Base-by-base conservation (phyloP, 2,329 filamentous ascomycete species). In the Boeremia lycopersici region DNA sequence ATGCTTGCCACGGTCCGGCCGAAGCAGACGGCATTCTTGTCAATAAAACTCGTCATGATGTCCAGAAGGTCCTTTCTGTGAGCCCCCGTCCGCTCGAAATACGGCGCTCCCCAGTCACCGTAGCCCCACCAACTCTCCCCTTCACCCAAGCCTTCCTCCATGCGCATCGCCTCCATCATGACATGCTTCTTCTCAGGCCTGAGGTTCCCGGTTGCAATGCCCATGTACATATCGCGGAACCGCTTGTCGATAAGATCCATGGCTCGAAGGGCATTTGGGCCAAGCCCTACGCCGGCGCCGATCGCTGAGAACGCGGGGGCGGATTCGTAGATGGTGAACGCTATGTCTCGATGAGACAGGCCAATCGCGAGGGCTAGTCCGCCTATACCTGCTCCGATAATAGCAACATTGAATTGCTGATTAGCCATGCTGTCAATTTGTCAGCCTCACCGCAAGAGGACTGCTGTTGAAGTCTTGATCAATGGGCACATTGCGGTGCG, bases 21-120 rank as follows among this genome's bases (percentile, higher is more conserved):
- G 48, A 72, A 72, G 10, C 51, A 39, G 25, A 71, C 68, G 13
- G 48, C 52, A 6, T 61, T 51, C 11, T 34, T 33, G 1, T 59
- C 60, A 15, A 73, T 77, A 64, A 71, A 77, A 78, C 58, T 82
- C 74, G 61, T 82, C 75, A 80, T 75, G 38, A 78, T 75, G 30
- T 78, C 73, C 11, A 80, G 62, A 40, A 80, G 59, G 44, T 74
- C 75, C 43, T 69, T 76, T 26, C 77, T 67, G 55, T 79, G 77
- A 11, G 76, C 77, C 25, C 75, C 76, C 42, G 74, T 77, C n/a
- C 76, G 65, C 25, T 70, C 72, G 54, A 76, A 78, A 38, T 72
- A 72, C 23, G 64, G 60, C 15, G 74, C 71, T 4, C 76, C 75
- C 44, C 76, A 71, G 10, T 69, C 66, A 8, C 71, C 75, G 1